phyloP scores from a whole-genome alignment of 129 eudicot species.

The Centaurea solstitialis region DNA sequence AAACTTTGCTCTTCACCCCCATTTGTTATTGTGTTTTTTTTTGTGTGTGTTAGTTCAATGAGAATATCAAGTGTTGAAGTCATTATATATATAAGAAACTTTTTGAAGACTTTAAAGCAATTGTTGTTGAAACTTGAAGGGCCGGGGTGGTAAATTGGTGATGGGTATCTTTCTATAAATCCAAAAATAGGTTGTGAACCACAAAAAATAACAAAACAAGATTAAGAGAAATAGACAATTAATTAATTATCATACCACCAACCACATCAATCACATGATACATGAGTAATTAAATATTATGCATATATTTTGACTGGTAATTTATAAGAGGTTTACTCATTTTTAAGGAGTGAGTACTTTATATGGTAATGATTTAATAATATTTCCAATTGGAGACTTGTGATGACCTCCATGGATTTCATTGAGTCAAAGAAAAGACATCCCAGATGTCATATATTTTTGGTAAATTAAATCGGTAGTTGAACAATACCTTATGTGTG shows the following conservation, averaged over 20 bases:
- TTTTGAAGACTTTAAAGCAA: conserved; percentile 21
- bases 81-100: background rate
- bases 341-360: background rate
- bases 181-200: background rate
- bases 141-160: background rate
- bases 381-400: conserved; percentile 7
- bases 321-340: background rate
- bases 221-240: background rate
- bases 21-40: background rate
- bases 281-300: background rate
- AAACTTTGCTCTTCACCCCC: conserved; percentile 46
- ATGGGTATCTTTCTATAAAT: background rate
- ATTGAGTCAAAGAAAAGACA: conserved; percentile 14
- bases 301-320: background rate
- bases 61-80: background rate
- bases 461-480: conserved; percentile 3
- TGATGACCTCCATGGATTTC: conserved; percentile 11
- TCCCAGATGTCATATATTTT: background rate
- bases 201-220: background rate
- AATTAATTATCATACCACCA: background rate
- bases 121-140: conserved; percentile 36
- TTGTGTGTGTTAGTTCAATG: background rate
- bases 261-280: background rate
- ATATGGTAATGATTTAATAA: background rate
- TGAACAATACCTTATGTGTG: conserved; percentile 3